phyloP scores from a whole-genome alignment of 495 filamentous ascomycete genomes.

The Friedmanniomyces endolithicus region DNA sequence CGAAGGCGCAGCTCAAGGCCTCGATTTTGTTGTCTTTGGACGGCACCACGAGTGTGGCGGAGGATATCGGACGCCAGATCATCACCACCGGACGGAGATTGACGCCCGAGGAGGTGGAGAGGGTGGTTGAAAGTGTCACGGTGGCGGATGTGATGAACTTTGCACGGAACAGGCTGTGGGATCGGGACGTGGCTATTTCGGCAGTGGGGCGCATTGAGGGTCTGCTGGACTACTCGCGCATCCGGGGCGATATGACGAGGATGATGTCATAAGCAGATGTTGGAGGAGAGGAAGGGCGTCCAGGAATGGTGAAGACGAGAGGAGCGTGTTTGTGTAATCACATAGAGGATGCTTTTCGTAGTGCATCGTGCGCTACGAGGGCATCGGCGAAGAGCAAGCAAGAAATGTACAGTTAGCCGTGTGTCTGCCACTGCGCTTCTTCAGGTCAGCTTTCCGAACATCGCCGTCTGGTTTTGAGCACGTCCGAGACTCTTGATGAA shows the following conservation, averaged over 20 bases:
- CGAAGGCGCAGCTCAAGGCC: slow-evolving; percentile 98
- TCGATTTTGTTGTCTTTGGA: slow-evolving; percentile 93
- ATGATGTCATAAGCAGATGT: slow-evolving; percentile 41
- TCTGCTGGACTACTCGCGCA: slow-evolving; percentile 74
- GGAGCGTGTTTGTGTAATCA: neutral
- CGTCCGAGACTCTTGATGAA: too few species aligned
- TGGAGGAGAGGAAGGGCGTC: neutral
- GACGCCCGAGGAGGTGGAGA: slow-evolving; percentile 86
- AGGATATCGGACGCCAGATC: slow-evolving; percentile 97
- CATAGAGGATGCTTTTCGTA: slow-evolving; percentile 1
- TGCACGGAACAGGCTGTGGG: slow-evolving; percentile 82
- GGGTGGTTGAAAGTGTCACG: slow-evolving; percentile 71
- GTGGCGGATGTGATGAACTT: slow-evolving; percentile 97
- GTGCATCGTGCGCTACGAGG: neutral
- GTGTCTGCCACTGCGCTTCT: neutral
- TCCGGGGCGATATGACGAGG: slow-evolving; percentile 81
- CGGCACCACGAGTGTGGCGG: slow-evolving; percentile 89
- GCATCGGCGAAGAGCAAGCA: neutral
- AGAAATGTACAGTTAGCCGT: slow-evolving; percentile 3
- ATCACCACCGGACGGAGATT: slow-evolving; percentile 90
- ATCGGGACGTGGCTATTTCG: slow-evolving; percentile 86
- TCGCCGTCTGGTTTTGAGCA: too few species aligned
- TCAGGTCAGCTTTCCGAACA: too few species aligned
- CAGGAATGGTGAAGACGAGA: neutral
- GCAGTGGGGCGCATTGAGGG: slow-evolving; percentile 90